Evolutionary conservation across 495 filamentous ascomycete genomes (phyloP).

Genomic region (Ascobolus immersus): DNA sequence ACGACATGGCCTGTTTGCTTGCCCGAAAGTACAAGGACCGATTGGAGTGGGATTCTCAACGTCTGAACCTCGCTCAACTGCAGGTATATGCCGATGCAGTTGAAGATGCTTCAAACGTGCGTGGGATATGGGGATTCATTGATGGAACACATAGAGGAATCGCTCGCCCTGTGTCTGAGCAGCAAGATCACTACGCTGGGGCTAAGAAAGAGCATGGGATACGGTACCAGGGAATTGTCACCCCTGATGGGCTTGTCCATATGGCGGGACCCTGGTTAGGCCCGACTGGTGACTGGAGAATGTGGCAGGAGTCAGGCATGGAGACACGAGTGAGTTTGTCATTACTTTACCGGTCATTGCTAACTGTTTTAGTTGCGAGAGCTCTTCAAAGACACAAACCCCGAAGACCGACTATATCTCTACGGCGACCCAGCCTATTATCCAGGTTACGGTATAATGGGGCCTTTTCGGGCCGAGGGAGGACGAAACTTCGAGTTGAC

Average conservation of each 20-base stretch:
- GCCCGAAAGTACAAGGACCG: background rate
- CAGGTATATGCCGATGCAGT: background rate
- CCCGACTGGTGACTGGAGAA: background rate
- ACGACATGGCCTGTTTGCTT: background rate
- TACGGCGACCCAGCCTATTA: background rate
- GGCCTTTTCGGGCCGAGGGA: background rate
- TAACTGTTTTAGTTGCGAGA: no score
- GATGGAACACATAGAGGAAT: background rate
- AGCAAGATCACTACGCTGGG: background rate
- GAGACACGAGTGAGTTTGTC: no score
- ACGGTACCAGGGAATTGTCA: background rate
- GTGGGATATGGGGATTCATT: background rate
- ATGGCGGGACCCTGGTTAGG: background rate
- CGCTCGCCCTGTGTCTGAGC: background rate
- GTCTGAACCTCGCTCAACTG: background rate
- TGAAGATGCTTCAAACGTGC: no score
- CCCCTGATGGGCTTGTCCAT: background rate
- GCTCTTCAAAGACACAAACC: no score
- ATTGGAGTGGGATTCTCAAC: background rate
- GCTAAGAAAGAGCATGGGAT: background rate
- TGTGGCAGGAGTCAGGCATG: background rate
- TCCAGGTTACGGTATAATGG: background rate
- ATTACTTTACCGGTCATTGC: no score
- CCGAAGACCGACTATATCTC: background rate
- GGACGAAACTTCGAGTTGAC: background rate